Percentiles rank a stretch among this genome's conserved stretches.
These are phyloP conservation scores for Macadamia tetraphylla DNA, from an alignment of 164 flowering plant genomes.

Conservation along the genomic window DNA sequence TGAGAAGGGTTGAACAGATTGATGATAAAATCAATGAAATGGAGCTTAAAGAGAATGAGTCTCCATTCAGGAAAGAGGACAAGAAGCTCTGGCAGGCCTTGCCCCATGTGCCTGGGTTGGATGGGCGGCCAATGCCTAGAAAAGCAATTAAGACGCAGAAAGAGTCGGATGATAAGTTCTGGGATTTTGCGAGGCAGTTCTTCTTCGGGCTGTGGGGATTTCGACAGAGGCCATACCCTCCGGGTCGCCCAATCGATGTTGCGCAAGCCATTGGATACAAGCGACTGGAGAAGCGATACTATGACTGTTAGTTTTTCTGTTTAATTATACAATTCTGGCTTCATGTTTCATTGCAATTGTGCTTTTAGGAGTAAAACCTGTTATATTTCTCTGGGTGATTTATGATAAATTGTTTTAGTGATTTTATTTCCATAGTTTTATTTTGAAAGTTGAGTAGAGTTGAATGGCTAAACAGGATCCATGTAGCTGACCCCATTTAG, in stretches of 20 bases:
- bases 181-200: conserved; percentile 89
- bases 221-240: conserved; percentile 81
- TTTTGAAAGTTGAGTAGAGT: too few relatives aligned
- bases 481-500: too few relatives aligned
- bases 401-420: too few relatives aligned
- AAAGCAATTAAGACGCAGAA: conserved; percentile 50
- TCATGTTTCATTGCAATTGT: not conserved
- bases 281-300: conserved; percentile 78
- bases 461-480: too few relatives aligned
- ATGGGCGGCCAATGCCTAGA: conserved; percentile 95
- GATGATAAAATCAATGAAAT: conserved; percentile 46
- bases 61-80: conserved; percentile 58
- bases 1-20: conserved; percentile 47
- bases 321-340: too few relatives aligned
- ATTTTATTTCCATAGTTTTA: too few relatives aligned
- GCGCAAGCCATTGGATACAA: conserved; percentile 94
- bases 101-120: conserved; percentile 72
- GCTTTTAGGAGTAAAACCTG: not conserved
- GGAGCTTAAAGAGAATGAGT: conserved; percentile 51
- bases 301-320: conserved; percentile 68
- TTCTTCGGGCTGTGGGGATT: conserved; percentile 94
- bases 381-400: too few relatives aligned
- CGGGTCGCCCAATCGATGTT: conserved; percentile 73
- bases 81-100: conserved; percentile 53
- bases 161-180: conserved; percentile 76